Conservation (phyloP, 129 eudicot species). For the Logfia minima region DNA sequence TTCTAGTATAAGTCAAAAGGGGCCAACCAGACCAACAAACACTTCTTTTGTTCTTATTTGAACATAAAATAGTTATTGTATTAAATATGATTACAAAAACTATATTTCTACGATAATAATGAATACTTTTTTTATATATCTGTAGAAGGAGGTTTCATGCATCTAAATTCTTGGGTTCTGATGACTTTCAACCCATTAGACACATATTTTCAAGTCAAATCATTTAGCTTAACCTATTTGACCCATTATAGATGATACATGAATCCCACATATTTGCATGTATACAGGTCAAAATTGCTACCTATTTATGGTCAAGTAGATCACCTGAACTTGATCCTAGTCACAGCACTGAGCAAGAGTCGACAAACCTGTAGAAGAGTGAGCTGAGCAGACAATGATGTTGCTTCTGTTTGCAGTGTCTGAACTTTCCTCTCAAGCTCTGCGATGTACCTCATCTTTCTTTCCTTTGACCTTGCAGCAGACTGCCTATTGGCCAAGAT, state of each 20-base stretch:
- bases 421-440: conserved; percentile 92
- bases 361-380: conserved; percentile 72
- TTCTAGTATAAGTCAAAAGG: background rate
- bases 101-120: background rate
- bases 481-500: conserved; percentile 98
- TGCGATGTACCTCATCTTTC: conserved; percentile 93
- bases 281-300: background rate
- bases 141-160: background rate
- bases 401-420: conserved; percentile 84
- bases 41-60: background rate
- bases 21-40: background rate
- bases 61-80: background rate
- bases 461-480: conserved; percentile 94
- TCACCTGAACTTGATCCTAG: background rate
- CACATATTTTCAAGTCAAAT: background rate
- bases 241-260: background rate
- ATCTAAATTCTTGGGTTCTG: background rate
- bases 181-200: background rate
- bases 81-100: background rate
- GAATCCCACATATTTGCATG: background rate
- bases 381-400: conserved; percentile 77
- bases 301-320: background rate
- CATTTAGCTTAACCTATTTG: background rate
- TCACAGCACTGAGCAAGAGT: background rate
- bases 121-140: background rate